phyloP scores from a whole-genome alignment of 2,329 filamentous ascomycete species.

The Aspergillus glaucus region DNA sequence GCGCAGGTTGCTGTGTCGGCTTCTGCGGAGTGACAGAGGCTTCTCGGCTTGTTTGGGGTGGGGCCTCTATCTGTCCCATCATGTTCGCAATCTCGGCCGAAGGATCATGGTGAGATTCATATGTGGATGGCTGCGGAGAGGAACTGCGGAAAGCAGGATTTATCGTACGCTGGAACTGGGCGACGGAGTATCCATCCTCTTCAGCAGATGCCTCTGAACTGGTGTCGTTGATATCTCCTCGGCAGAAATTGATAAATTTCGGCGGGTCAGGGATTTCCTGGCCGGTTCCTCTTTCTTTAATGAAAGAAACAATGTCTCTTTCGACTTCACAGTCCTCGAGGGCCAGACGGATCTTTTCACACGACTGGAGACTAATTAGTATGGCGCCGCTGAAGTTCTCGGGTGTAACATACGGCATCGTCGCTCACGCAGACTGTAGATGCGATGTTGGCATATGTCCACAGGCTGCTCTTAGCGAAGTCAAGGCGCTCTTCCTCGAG shows the following conservation, averaged over 20 bases:
- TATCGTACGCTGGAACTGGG: conserved; percentile 90
- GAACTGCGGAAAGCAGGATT: conserved; percentile 95
- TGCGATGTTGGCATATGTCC: conserved; percentile 95
- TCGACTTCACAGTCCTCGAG: conserved; percentile 95
- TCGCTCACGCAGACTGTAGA: conserved; percentile 98
- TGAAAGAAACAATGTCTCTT: conserved; percentile 86
- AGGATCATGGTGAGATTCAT: conserved; percentile 85
- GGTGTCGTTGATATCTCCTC: conserved; percentile 68
- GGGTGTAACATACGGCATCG: conserved; percentile 56
- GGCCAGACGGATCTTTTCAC: conserved; percentile 89
- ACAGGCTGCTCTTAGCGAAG: conserved; percentile 95
- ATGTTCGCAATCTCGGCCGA: conserved; percentile 66
- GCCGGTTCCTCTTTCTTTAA: conserved; percentile 80
- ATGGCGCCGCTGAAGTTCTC: not conserved
- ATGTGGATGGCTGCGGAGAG: conserved; percentile 88
- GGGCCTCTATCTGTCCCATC: conserved; percentile 53
- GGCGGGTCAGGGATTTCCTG: conserved; percentile 96
- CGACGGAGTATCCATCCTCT: conserved; percentile 93
- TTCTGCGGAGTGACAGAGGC: conserved; percentile 50
- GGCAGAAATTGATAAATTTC: conserved; percentile 98
- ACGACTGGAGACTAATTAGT: conserved; percentile 50
- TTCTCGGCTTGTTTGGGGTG: conserved; percentile 46
- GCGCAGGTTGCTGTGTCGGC: conserved; percentile 29
- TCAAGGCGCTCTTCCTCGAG: conserved; percentile 94
- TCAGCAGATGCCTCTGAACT: conserved; percentile 71